Base-by-base conservation (phyloP, 192 early-diverging fungal species). In the Backusella macrospora region DNA sequence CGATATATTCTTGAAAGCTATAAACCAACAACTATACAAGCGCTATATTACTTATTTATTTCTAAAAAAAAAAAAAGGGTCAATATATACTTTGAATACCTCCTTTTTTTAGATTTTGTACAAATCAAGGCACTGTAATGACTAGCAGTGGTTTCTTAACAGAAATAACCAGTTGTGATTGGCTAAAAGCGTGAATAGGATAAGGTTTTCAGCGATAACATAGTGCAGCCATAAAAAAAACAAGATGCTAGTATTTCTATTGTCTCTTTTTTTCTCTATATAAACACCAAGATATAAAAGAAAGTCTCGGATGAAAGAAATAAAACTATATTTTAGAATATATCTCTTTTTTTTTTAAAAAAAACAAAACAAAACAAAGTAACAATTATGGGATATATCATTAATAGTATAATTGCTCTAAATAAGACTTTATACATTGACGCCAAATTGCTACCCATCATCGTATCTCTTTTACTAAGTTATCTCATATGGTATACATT, bases 171-270 rank as follows among this genome's bases (percentile, higher is more conserved):
- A 3, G 10, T 21, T 26, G 5, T 65, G 29, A 65, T 65, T 65
- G 64, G 64, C 38, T 39, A 65, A 65, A 42, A 23, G 64, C 64
- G 37, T 65, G 64, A 65, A 65, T 65, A 43, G 37, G 37, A 65
- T 65, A 39, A 65, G n/a, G 64, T 37, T 65, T 65, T 16, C 16
- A 39, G 0, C 12, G 26, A 13, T 23, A 3, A 10, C 52, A 26
- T 10, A 26, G 21, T 59, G 26, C 23, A 59, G 52, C 21, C 34
- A 21, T 42, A 64, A 39, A 37, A 65, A 16, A 10, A 16, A 14
- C 15, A 65, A 4, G 4, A 65, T 65, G 39, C 16, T 39, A 65
- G 38, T 5, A 10, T n/a, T 65, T 39, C 64, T 3, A 39, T 43
- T 42, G 10, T 23, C 23, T 21, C 18, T 12, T 59, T 4, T 23